A percentile compares a stretch with the other conserved stretches of the same genome.
These are phyloP conservation scores for Pyronema domesticum DNA, from an alignment of 495 filamentous ascomycete genomes.

Conservation along the genomic window DNA sequence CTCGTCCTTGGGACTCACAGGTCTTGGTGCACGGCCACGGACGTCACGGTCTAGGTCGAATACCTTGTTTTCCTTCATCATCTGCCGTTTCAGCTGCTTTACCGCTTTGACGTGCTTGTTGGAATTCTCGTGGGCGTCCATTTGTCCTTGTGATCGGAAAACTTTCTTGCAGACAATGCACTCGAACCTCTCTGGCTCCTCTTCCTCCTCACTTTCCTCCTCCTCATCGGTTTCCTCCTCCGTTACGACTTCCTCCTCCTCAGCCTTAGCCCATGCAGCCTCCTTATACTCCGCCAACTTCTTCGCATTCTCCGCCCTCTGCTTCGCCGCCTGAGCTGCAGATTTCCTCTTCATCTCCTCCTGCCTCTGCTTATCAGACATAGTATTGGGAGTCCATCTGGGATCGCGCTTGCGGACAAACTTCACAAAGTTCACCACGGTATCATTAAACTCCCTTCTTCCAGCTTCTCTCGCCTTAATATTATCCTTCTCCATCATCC, in stretches of 20 bases:
- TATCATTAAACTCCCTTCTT: slow-evolving; percentile 78
- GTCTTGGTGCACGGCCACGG: slow-evolving; percentile 15
- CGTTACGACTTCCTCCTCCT: slow-evolving; percentile 28
- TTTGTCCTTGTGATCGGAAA: slow-evolving; percentile 89
- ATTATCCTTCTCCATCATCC: slow-evolving; percentile 93
- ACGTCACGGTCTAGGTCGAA: slow-evolving; percentile 34
- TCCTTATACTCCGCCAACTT: slow-evolving; percentile 47
- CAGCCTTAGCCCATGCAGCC: slow-evolving; percentile 62
- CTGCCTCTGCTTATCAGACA: slow-evolving; percentile 66
- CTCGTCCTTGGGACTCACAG: slow-evolving; percentile 27
- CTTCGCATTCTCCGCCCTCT: slow-evolving; percentile 61
- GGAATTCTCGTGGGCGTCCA: slow-evolving; percentile 82
- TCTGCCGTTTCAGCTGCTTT: slow-evolving; percentile 58
- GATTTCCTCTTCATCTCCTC: slow-evolving; percentile 59
- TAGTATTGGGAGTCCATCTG: slow-evolving; percentile 48
- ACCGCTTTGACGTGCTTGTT: slow-evolving; percentile 86
- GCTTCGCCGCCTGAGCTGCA: slow-evolving; percentile 66
- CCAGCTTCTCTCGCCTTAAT: slow-evolving; percentile 64
- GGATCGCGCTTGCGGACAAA: slow-evolving; percentile 92
- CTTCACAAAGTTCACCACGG: slow-evolving; percentile 64
- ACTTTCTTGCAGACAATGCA: slow-evolving; percentile 82
- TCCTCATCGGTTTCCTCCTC: slow-evolving; percentile 7
- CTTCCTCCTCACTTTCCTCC: slow-evolving; percentile 34
- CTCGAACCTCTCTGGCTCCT: slow-evolving; percentile 48
- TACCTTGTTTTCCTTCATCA: slow-evolving; percentile 54